Percentiles rank a stretch among this genome's conserved stretches.
phyloP scores from a whole-genome alignment of 192 early-diverging fungal species.

The Gaertneriomyces semiglobifer region DNA sequence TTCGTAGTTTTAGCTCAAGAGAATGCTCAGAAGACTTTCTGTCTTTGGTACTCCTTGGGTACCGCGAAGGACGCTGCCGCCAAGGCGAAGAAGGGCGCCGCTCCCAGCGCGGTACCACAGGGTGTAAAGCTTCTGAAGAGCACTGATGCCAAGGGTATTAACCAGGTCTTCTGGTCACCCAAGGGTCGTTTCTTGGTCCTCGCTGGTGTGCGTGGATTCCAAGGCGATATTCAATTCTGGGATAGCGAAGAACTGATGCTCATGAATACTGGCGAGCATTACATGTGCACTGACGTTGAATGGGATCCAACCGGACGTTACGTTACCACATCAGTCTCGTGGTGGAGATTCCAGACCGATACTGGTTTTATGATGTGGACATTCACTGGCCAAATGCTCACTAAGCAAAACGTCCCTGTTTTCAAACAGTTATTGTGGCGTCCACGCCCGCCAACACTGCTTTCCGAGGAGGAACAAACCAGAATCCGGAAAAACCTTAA shows the following conservation, averaged over 20 bases:
- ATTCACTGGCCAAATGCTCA: constrained; percentile 78
- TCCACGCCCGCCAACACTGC: constrained; percentile 81
- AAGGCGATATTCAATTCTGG: constrained; percentile 87
- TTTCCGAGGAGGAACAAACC: constrained; percentile 77
- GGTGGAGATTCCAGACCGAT: constrained; percentile 83
- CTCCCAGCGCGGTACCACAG: constrained; percentile 14
- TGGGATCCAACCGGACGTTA: constrained; percentile 99
- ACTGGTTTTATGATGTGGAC: constrained; percentile 92
- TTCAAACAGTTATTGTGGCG: constrained; percentile 97
- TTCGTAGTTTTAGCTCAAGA: constrained; percentile 90
- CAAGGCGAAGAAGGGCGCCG: constrained; percentile 25
- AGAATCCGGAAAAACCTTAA: constrained; percentile 88
- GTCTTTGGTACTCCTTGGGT: constrained; percentile 80
- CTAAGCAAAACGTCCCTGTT: constrained; percentile 67
- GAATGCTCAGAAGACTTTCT: constrained; percentile 44
- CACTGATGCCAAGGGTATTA: constrained; percentile 76
- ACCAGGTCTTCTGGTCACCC: constrained; percentile 90
- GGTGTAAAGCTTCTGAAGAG: constrained; percentile 82
- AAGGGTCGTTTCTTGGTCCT: constrained; percentile 89
- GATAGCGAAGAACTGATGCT: constrained; percentile 71
- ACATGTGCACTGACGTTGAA: constrained; percentile 91
- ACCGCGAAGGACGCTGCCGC: constrained; percentile 25
- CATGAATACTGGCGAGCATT: constrained; percentile 82
- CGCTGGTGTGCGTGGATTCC: constrained; percentile 72
- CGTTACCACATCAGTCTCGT: constrained; percentile 78